phyloP scores from a whole-genome alignment of 179 eudicot species.

The Silene coronaria region DNA sequence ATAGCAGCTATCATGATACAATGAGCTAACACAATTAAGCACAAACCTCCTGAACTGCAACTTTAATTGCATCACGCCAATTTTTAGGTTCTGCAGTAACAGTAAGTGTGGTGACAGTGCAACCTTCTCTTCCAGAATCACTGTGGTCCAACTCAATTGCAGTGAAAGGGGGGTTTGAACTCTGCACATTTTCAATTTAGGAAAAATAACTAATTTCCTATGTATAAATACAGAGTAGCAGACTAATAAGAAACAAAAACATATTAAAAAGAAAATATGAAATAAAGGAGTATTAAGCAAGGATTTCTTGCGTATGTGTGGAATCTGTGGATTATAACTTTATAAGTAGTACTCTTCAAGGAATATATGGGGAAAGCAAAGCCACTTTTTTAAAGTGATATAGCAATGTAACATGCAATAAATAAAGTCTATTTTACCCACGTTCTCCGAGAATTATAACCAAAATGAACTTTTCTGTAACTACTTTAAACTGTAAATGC shows the following conservation, averaged over 20 bases:
- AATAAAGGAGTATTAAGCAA: neutral
- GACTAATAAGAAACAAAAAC: neutral
- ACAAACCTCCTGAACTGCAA: slow-evolving; percentile 96
- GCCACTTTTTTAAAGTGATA: neutral
- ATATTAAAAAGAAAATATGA: slow-evolving; percentile 3
- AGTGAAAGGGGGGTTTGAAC: slow-evolving; percentile 97
- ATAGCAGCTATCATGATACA: neutral
- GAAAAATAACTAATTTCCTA: slow-evolving; percentile 4
- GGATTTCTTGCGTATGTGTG: no score
- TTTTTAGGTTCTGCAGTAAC: slow-evolving; percentile 97
- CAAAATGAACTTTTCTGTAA: neutral
- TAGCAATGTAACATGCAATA: neutral
- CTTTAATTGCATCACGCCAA: slow-evolving; percentile 89
- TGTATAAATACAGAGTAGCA: slow-evolving; percentile 5
- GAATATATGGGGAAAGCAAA: neutral
- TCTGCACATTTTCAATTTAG: slow-evolving; percentile 41
- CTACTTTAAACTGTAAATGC: neutral
- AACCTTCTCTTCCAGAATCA: slow-evolving; percentile 99
- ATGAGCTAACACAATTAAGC: slow-evolving; percentile 8
- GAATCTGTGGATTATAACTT: no score
- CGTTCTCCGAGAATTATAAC: neutral
- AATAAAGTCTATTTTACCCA: neutral
- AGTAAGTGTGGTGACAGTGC: slow-evolving; percentile 97
- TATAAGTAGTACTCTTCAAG: no score
- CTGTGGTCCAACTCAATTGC: slow-evolving; percentile 97